Evolutionary conservation across 2,329 filamentous ascomycete genomes (phyloP).

Genomic region (Penicillium sp.): DNA sequence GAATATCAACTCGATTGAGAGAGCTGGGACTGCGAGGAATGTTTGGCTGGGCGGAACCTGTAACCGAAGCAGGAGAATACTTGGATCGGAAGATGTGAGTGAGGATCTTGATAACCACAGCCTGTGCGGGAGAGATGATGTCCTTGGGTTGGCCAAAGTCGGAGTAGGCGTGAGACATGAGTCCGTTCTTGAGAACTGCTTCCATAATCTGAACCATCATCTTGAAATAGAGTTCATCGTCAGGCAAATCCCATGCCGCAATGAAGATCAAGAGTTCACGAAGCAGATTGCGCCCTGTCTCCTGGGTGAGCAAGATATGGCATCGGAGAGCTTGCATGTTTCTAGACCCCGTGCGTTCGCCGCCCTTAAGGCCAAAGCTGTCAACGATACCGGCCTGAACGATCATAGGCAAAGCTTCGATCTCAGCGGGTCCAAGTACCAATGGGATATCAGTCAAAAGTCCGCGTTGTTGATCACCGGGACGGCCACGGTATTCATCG

Average conservation of each 20-base stretch:
- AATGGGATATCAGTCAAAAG: slow-evolving; percentile 91
- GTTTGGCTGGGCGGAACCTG: slow-evolving; percentile 55
- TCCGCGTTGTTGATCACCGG: slow-evolving; percentile 64
- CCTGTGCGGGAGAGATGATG: slow-evolving; percentile 93
- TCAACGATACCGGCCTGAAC: slow-evolving; percentile 93
- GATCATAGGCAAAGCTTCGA: slow-evolving; percentile 95
- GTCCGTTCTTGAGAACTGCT: slow-evolving; percentile 81
- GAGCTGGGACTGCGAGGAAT: slow-evolving; percentile 59
- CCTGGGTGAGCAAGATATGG: slow-evolving; percentile 83
- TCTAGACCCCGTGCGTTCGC: slow-evolving; percentile 58
- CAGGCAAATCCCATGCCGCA: slow-evolving; percentile 92
- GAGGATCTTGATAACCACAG: slow-evolving; percentile 85
- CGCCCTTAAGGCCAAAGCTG: slow-evolving; percentile 70
- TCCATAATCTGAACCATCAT: slow-evolving; percentile 96
- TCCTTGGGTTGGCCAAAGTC: slow-evolving; percentile 90
- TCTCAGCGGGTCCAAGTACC: slow-evolving; percentile 90
- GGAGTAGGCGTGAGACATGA: slow-evolving; percentile 91
- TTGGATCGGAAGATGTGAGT: slow-evolving; percentile 81
- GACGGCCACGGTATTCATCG: slow-evolving; percentile 53
- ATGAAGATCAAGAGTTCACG: slow-evolving; percentile 94
- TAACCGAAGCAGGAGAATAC: slow-evolving; percentile 49
- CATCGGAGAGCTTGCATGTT: slow-evolving; percentile 90
- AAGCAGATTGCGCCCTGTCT: slow-evolving; percentile 85
- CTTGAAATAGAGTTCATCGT: slow-evolving; percentile 92
- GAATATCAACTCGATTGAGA: slow-evolving; percentile 57